Base-by-base conservation (phyloP, 306 rosid genomes). In the Dicorynia guianensis region DNA sequence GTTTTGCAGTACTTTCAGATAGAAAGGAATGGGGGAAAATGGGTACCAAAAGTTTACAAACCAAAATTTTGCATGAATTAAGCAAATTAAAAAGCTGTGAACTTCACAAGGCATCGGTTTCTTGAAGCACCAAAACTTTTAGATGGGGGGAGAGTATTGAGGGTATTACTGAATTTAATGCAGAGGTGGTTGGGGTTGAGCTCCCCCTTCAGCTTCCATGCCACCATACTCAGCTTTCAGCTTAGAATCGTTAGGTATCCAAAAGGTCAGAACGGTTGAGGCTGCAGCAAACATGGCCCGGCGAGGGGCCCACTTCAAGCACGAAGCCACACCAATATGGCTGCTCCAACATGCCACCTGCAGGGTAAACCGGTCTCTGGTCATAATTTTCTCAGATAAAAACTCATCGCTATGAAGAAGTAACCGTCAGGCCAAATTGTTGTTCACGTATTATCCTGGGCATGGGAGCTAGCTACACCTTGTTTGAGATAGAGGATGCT, bases 291-390 rank as follows among this genome's bases (percentile, higher is more conserved):
- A 87, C 99, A 95, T 95, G 78, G 89, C 92, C 25, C 97, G 84
- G 54, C 93, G 97, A 47, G 97, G 98, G 61, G 97, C 97, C 97
- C 99, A 95, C 79, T 87, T 95, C 87, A 95, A 78, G 92, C 99
- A 92, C 2, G 81, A 95, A 19, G 96, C 88, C 50, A 90, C 96
- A 3, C 99, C 97, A 42, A 95, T 86, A 68, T 87, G 85, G 34
- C 97, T 95, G 85, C 65, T 90, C 99, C 97, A 92, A 85, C 83
- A 60, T 63, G 93, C 93, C 80, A 95, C 96, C 98, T 92, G 69
- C 8, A 44, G 6, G 48, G 48, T 65, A 80, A 76, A 76, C 56
- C 64, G n/a, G 34, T 38, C 4, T 12, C 20, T 15, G n/a, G 11
- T 71, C 74, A 62, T 43, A 38, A 55, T 54, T 71, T 67, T 42